These are phyloP conservation scores for Krasilnikovozyma curviuscula DNA, from an alignment of 768 basidiomycete species.

Conservation along the genomic window DNA sequence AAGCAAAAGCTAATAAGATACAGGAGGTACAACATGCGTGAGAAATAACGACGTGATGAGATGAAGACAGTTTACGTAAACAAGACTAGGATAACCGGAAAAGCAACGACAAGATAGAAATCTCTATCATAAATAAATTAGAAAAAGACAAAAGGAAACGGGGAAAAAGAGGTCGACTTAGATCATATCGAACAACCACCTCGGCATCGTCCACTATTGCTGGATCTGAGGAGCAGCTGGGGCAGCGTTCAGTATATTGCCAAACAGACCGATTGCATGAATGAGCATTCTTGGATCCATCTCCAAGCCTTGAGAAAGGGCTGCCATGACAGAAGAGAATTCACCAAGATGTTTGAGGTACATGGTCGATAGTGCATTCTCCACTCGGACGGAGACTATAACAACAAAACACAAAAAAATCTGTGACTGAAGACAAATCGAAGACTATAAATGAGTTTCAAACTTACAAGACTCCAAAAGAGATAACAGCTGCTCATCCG, in stretches of 20 bases:
- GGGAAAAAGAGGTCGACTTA: too few relatives aligned
- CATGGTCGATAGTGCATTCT: constrained; percentile 41
- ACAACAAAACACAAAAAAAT: too few relatives aligned
- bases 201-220: not conserved
- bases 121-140: too few relatives aligned
- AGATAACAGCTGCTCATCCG: constrained; percentile 50
- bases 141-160: too few relatives aligned
- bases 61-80: too few relatives aligned
- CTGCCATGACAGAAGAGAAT: constrained; percentile 20
- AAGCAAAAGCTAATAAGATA: too few relatives aligned
- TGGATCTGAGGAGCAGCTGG: not conserved
- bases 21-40: too few relatives aligned
- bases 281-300: constrained; percentile 21
- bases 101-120: too few relatives aligned
- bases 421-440: not conserved
- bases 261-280: constrained; percentile 17
- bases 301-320: constrained; percentile 20
- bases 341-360: constrained; percentile 25
- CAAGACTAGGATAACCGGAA: too few relatives aligned
- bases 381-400: constrained; percentile 45
- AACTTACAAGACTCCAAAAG: constrained; percentile 43
- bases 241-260: constrained; percentile 5
- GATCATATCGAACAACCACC: too few relatives aligned
- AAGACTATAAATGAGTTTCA: not conserved
- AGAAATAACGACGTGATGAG: too few relatives aligned